Evolutionary conservation across 2,329 filamentous ascomycete genomes (phyloP), one percentile per base, ranked within the genome.

Genomic region (Purpureocillium takamizusanense): DNA sequence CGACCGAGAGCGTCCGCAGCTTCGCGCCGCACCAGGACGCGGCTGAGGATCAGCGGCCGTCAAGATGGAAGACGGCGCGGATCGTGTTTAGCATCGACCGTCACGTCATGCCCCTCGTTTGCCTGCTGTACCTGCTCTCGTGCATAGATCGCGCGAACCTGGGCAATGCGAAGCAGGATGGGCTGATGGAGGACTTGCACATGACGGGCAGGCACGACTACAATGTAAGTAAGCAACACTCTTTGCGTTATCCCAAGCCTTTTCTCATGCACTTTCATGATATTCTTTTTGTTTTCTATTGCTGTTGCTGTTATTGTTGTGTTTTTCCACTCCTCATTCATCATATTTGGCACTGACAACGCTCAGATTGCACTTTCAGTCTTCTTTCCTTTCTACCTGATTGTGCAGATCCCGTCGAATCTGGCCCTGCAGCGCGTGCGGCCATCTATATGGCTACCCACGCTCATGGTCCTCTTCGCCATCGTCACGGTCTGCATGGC

Each of bases 111-210:
- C 76, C 76, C 1, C 72, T 78, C 53, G 67, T 80, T 44, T 69
- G 74, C 4, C 51, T 80, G 0, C 65, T 81, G 14, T 79, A 79
- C 45, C 57, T 80, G 2, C 69, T 72, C 11, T 72, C 69, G 37
- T 76, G 76, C 55, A 53, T 63, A 14, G 60, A 63, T 38, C 53
- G 56, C 28, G 51, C 60, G 41, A 63, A 63, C 44, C 56, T 63
- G 32, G 73, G 76, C 14, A 82, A 82, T 52, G 77, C 77, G 9
- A 71, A 67, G 47, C 55, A 81, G 11, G 76, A 75, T 4, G 72
- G 74, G 0, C 59, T 83, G 6, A 52, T 56, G 34, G 40, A 46
- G n/a, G 46, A 49, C 15, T 46, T 59, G 25, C 42, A 40, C 27
- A 55, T 62, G 52, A 51, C 53, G 2, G 54, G 51, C 37, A 57